A percentile compares a stretch with the other conserved stretches of the same genome.
phyloP scores from a whole-genome alignment of 345 rosid genomes.

The Sonneratia alba region DNA sequence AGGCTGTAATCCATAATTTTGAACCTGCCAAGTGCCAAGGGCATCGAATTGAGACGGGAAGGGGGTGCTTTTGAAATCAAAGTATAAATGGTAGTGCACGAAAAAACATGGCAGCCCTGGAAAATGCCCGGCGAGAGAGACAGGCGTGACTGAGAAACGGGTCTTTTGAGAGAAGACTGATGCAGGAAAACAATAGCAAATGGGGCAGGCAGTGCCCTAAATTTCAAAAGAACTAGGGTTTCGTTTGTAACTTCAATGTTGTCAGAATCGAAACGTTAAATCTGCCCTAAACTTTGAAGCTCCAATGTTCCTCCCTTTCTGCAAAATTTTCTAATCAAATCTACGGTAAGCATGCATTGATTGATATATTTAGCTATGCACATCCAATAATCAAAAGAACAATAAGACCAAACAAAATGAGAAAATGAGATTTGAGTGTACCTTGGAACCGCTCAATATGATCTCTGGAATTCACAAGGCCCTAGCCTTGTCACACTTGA shows the following conservation, averaged over 20 bases:
- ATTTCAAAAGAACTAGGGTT: background rate
- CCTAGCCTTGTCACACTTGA: no score
- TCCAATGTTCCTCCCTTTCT: background rate
- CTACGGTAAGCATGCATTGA: background rate
- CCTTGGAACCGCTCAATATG: no score
- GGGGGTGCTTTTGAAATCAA: no score
- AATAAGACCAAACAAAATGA: background rate
- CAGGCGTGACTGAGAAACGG: slow-evolving; percentile 7
- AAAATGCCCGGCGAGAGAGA: background rate
- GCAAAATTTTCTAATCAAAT: background rate
- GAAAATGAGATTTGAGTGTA: no score
- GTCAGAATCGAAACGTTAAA: background rate
- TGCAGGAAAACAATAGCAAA: no score
- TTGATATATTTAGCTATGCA: no score
- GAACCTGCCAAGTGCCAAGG: background rate
- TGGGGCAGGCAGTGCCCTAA: background rate
- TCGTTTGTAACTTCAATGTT: slow-evolving; percentile 2
- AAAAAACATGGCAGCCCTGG: background rate
- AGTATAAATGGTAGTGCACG: background rate
- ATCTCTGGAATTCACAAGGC: no score
- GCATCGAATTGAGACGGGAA: background rate
- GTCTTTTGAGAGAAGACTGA: background rate
- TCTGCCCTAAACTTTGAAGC: background rate
- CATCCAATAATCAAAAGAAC: background rate
- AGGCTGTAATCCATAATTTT: no score